Evolutionary conservation across 2,329 filamentous ascomycete species (phyloP).

Genomic region (Harringtonia aguacate): DNA sequence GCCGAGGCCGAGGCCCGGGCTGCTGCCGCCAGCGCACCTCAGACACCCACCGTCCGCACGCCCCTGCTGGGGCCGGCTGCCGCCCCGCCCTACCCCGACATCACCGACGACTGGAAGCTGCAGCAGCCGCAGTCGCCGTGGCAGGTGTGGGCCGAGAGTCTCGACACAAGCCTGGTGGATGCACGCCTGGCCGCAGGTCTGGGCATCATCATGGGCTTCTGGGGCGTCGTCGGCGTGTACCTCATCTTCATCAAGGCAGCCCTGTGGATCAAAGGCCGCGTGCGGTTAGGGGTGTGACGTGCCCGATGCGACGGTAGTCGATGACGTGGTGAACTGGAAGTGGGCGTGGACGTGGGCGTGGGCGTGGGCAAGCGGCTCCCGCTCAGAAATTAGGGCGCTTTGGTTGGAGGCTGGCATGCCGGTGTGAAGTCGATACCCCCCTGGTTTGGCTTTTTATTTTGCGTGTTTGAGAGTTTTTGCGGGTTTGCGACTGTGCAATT

Average conservation of each 20-base stretch:
- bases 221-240: constrained; percentile 37
- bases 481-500: too few species aligned
- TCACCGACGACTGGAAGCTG: background rate
- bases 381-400: too few species aligned
- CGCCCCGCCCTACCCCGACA: constrained; percentile 5
- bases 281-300: constrained; percentile 6
- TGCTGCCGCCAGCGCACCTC: constrained; percentile 7
- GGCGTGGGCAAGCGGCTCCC: too few species aligned
- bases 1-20: constrained; percentile 16
- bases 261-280: constrained; percentile 13
- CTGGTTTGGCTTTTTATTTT: too few species aligned
- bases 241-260: constrained; percentile 34
- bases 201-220: constrained; percentile 35
- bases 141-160: constrained; percentile 28
- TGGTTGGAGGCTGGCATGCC: background rate
- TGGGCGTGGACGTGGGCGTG: background rate
- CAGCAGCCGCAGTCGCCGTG: constrained; percentile 22
- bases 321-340: background rate
- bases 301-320: background rate
- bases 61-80: background rate
- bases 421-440: background rate
- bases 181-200: constrained; percentile 33
- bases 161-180: constrained; percentile 30
- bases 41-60: background rate
- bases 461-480: too few species aligned